Evolutionary conservation across 208 protist genomes (phyloP).

Genomic region (Acanthamoeba divionensis): DNA sequence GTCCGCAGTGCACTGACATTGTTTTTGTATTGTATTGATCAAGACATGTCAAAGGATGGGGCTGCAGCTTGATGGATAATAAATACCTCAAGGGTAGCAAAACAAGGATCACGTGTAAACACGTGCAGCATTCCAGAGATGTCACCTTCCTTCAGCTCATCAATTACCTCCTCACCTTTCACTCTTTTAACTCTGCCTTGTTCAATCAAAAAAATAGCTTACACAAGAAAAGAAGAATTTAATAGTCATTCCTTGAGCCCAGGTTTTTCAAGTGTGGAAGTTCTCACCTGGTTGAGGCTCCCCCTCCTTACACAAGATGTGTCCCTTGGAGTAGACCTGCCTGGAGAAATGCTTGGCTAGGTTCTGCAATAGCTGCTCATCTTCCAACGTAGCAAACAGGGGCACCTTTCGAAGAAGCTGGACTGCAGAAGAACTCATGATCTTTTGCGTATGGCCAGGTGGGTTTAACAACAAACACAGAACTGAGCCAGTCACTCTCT

Average conservation of each 20-base stretch:
- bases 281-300: slow-evolving; percentile 16
- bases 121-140: slow-evolving; percentile 50
- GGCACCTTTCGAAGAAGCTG: neutral
- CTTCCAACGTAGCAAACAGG: slow-evolving; percentile 2
- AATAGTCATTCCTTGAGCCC: neutral
- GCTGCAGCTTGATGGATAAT: neutral
- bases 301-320: slow-evolving; percentile 37
- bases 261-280: neutral
- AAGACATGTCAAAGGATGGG: neutral
- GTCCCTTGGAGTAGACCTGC: neutral
- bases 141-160: slow-evolving; percentile 9
- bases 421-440: too few relatives aligned
- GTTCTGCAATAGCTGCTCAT: neutral
- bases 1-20: neutral
- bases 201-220: slow-evolving; percentile 39
- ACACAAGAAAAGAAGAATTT: neutral
- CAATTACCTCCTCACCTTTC: neutral
- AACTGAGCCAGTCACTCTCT: too few relatives aligned
- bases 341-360: neutral
- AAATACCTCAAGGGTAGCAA: slow-evolving; percentile 24
- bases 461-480: too few relatives aligned
- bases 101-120: neutral
- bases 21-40: neutral
- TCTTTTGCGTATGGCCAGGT: too few relatives aligned
- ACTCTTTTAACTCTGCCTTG: neutral